Base-by-base conservation (phyloP, 225 moss, liverwort and hornwort species). In the Anthoceros angustus region DNA sequence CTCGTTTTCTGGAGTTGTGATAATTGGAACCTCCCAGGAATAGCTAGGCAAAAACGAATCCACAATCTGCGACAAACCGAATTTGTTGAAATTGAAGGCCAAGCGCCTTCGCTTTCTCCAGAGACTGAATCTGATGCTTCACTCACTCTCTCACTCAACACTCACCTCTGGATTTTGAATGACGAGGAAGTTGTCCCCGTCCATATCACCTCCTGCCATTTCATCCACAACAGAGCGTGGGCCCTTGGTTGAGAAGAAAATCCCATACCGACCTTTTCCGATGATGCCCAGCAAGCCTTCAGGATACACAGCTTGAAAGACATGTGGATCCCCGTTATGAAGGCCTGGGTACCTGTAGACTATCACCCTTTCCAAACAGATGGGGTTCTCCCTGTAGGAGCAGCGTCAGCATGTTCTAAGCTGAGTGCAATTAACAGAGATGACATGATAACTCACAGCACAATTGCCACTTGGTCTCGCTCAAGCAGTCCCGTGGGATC, bases 301-400 rank as follows among this genome's bases (percentile, higher is more conserved):
- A 4, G 68, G 23, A 71, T 77, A 77, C 0, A 69, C 73, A 0
- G 82, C 79, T 50, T 77, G 74, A 4, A 82, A 74, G 5, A 77
- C 24, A 55, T 75, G 77, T 0, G 79, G 69, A 24, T 79, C 74
- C 10, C 82, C 82, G 32, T 38, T 32, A 60, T 82, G 79, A 11
- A 80, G 65, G 0, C 82, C 75, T 9, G 82, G 79, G 21, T 72
- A 74, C 72, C 79, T 82, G 25, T 82, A 82, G 14, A 79, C 77
- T 11, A 82, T 23, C 8, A 82, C 80, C 41, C 23, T 75, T 12
- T 50, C 41, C 14, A 72, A 43, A n/a, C 71, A 82, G 4, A 48
- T 26, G 25, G 70, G 65, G 42, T 65, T 64, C 50, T 65, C 71
- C 40, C 40, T 50, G 40, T 63, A 49, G 71, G 5, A 60, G 14